These are phyloP conservation scores for Lactarius vividus DNA, from an alignment of 768 basidiomycete genomes.

Conservation along the genomic window DNA sequence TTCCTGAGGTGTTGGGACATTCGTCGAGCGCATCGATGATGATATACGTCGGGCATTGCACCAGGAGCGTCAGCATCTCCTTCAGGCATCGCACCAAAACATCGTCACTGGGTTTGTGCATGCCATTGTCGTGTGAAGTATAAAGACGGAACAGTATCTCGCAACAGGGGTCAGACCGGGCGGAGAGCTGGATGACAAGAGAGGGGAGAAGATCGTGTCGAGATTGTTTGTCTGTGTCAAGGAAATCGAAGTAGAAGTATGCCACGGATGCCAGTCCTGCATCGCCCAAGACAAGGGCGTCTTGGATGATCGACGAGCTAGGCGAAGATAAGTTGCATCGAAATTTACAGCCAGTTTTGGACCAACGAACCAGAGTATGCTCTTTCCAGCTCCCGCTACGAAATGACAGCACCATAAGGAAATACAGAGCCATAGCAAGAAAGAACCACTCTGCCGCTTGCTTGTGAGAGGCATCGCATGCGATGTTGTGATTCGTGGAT, in stretches of 20 bases:
- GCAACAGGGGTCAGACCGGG: background rate
- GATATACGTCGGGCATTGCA: background rate
- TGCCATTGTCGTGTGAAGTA: background rate
- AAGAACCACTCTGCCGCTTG: no score
- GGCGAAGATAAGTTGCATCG: no score
- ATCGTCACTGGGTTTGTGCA: background rate
- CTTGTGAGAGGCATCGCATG: no score
- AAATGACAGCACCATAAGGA: no score
- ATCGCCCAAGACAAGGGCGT: background rate
- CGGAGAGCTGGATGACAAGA: background rate
- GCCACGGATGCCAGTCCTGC: background rate
- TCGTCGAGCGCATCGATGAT: background rate
- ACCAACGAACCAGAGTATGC: no score
- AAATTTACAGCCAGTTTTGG: no score
- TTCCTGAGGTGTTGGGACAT: background rate
- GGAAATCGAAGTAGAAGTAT: background rate
- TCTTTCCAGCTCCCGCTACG: no score
- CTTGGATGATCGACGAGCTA: background rate
- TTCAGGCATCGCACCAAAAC: background rate
- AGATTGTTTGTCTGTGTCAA: background rate
- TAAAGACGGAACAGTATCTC: background rate
- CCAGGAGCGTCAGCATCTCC: background rate
- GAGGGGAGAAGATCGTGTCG: background rate
- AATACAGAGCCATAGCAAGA: no score
- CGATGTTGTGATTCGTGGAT: no score